Evolutionary conservation across 768 basidiomycete genomes (phyloP).

Genomic region (Leucosporidium creatinivorum): DNA sequence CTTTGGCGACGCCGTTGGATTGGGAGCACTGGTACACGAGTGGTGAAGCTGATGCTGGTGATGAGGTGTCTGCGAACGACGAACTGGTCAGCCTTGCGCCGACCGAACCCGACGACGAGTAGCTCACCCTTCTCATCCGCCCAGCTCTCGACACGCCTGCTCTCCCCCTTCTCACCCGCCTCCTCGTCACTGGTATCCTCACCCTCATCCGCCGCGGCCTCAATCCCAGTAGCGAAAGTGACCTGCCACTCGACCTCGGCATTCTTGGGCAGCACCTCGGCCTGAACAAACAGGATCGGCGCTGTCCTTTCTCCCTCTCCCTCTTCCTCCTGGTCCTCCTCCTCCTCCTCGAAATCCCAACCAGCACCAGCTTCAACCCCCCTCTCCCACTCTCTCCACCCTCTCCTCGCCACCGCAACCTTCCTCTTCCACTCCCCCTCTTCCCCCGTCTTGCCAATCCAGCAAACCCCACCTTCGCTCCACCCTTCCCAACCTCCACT

Average conservation of each 20-base stretch:
- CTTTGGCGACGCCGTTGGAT: background rate
- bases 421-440: constrained; percentile 20
- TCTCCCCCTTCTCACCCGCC: background rate
- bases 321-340: background rate
- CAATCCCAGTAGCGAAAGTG: constrained; percentile 30
- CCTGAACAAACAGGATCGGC: constrained; percentile 39
- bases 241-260: constrained; percentile 46
- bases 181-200: constrained; percentile 18
- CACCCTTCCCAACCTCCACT: constrained; percentile 56
- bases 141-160: background rate
- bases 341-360: background rate
- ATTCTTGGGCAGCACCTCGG: constrained; percentile 41
- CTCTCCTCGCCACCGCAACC: background rate
- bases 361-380: no score
- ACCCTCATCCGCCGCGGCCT: constrained; percentile 7
- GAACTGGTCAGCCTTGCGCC: background rate
- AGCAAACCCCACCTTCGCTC: constrained; percentile 62
- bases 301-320: background rate
- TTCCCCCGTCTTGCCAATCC: constrained; percentile 46
- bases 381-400: constrained; percentile 19
- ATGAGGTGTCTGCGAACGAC: background rate
- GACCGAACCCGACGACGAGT: background rate
- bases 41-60: background rate
- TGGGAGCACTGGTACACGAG: background rate
- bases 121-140: background rate